Conservation (phyloP, 208 protist species). For the Novymonas esmeraldas region DNA sequence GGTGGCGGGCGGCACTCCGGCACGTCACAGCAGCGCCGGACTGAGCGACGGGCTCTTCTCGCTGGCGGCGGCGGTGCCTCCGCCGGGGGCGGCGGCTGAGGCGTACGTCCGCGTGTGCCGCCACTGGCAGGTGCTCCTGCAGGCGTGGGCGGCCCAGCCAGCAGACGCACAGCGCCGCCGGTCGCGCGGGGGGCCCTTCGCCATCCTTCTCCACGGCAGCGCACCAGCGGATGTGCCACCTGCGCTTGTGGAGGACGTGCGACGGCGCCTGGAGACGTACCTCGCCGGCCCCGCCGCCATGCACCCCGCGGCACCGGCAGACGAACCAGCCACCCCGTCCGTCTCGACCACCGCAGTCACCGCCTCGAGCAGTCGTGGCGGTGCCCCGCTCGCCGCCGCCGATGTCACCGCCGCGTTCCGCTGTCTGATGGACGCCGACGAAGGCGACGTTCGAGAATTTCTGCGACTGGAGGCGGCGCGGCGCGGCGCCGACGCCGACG, state of each 20-base stretch:
- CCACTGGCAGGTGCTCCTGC: slow-evolving; percentile 9
- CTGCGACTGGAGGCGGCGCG: slow-evolving; percentile 25
- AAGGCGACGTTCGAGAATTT: slow-evolving; percentile 16
- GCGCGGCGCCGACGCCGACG: slow-evolving; percentile 3
- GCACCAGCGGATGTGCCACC: not conserved
- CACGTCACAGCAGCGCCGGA: not conserved
- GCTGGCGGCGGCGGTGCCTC: slow-evolving; percentile 5
- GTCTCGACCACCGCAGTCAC: no score
- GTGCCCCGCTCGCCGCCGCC: slow-evolving; percentile 6
- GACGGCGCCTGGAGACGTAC: slow-evolving; percentile 7
- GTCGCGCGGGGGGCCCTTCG: not conserved
- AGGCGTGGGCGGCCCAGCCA: not conserved
- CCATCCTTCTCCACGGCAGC: not conserved
- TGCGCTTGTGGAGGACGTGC: not conserved
- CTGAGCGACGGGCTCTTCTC: slow-evolving; percentile 8
- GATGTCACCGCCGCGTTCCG: slow-evolving; percentile 12
- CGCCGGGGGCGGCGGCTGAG: slow-evolving; percentile 1
- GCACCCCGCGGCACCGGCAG: not conserved
- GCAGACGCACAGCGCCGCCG: not conserved
- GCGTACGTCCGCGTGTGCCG: not conserved
- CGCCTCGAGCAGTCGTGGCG: not conserved
- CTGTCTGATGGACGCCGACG: slow-evolving; percentile 10
- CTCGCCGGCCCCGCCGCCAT: slow-evolving; percentile 12
- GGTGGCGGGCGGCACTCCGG: not conserved
- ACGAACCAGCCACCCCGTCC: no score